phyloP scores from a whole-genome alignment of 805 yeast genomes.

The Brettanomyces naardenensis region DNA sequence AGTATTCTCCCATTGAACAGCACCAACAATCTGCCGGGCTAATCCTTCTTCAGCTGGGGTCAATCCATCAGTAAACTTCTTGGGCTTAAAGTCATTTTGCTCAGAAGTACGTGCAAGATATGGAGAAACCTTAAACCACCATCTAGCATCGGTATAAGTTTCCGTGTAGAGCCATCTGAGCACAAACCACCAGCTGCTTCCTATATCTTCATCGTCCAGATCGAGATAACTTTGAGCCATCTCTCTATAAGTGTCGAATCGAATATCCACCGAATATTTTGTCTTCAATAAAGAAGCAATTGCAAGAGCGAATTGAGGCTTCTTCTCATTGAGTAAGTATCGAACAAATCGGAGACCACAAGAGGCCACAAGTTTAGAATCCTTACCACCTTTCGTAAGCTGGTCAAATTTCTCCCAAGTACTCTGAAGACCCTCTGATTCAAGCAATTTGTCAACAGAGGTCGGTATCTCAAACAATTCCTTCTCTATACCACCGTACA shows the following conservation, averaged over 20 bases:
- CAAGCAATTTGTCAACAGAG: background rate
- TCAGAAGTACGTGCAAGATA: background rate
- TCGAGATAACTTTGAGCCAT: background rate
- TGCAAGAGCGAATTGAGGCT: background rate
- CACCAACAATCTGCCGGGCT: background rate
- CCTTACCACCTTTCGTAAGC: background rate
- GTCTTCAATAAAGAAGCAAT: background rate
- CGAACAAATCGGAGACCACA: background rate
- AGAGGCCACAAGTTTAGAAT: background rate
- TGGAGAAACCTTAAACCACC: background rate
- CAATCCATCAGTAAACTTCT: background rate
- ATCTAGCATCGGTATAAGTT: background rate
- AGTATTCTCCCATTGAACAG: background rate
- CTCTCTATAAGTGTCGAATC: background rate
- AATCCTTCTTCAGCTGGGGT: background rate
- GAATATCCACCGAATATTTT: background rate
- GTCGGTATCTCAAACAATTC: background rate
- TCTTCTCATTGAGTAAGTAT: background rate
- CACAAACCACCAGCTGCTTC: background rate
- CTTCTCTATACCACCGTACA: background rate
- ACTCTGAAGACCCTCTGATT: background rate
- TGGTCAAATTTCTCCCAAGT: background rate
- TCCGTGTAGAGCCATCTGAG: background rate
- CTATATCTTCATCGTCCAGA: background rate
- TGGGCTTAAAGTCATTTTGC: background rate